Evolutionary conservation across 2,329 filamentous ascomycete genomes (phyloP).

Genomic region (Amylocarpus encephaloides): DNA sequence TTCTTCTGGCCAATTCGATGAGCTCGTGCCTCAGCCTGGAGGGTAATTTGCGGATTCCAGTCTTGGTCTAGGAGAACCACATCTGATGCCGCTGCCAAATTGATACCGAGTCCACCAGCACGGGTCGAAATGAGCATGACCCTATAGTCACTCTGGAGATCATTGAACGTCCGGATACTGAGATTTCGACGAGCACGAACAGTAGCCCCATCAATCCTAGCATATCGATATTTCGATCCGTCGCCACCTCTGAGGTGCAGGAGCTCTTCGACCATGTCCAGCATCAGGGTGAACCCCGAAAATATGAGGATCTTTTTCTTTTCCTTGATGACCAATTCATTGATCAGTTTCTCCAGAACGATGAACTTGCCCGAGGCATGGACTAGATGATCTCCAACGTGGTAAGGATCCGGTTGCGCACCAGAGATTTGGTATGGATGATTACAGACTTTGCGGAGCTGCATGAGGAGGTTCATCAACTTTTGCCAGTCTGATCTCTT

Average conservation of each 20-base stretch:
- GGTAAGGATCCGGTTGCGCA: slow-evolving; percentile 48
- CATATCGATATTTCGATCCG: slow-evolving; percentile 63
- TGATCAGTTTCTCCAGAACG: slow-evolving; percentile 75
- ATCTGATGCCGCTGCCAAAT: slow-evolving; percentile 90
- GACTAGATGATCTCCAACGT: slow-evolving; percentile 71
- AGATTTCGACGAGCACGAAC: slow-evolving; percentile 82
- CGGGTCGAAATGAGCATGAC: slow-evolving; percentile 89
- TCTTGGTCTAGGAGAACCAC: slow-evolving; percentile 97
- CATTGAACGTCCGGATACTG: slow-evolving; percentile 91
- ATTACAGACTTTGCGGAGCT: slow-evolving; percentile 86
- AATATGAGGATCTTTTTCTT: slow-evolving; percentile 88
- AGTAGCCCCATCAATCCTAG: slow-evolving; percentile 77
- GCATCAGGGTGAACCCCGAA: slow-evolving; percentile 84
- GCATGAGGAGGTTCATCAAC: slow-evolving; percentile 90
- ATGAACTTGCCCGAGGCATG: slow-evolving; percentile 86
- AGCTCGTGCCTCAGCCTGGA: slow-evolving; percentile 87
- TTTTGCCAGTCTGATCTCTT: slow-evolving; percentile 39
- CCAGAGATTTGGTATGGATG: slow-evolving; percentile 59
- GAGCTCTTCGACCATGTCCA: slow-evolving; percentile 90
- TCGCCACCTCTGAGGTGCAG: slow-evolving; percentile 42
- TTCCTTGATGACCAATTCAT: slow-evolving; percentile 61
- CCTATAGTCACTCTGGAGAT: slow-evolving; percentile 71
- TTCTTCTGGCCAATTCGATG: slow-evolving; percentile 95
- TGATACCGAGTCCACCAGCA: slow-evolving; percentile 93
- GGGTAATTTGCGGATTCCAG: slow-evolving; percentile 95